These are phyloP conservation scores for Globisporangium spiculum DNA, from an alignment of 352 stramenopile species.

Conservation along the genomic window DNA sequence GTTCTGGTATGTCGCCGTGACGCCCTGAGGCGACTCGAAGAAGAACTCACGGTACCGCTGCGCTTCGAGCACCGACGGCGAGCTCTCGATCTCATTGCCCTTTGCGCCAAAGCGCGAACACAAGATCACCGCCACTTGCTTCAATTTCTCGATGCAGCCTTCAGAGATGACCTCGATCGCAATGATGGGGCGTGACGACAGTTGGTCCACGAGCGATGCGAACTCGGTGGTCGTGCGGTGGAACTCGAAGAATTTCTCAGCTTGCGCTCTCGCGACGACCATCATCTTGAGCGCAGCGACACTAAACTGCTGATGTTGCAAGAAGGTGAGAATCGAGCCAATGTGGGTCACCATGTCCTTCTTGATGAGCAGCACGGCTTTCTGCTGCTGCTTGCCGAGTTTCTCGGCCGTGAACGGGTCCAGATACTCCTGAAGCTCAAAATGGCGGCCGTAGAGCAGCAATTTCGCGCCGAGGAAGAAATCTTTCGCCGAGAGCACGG, in stretches of 20 bases:
- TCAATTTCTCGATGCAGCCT: conserved; percentile 65
- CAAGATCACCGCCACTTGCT: conserved; percentile 47
- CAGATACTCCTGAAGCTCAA: conserved; percentile 84
- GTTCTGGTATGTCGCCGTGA: conserved; percentile 79
- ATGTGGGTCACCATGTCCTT: conserved; percentile 43
- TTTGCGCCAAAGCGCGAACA: conserved; percentile 40
- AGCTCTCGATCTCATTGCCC: conserved; percentile 45
- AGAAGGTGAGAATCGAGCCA: conserved; percentile 46
- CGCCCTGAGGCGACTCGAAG: conserved; percentile 46
- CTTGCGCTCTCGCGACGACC: conserved; percentile 37
- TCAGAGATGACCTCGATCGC: conserved; percentile 76
- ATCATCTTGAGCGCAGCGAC: conserved; percentile 83
- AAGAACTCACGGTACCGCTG: conserved; percentile 63
- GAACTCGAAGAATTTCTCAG: conserved; percentile 56
- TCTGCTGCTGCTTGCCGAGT: conserved; percentile 67
- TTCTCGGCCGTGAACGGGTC: conserved; percentile 74
- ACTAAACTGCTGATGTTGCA: conserved; percentile 68
- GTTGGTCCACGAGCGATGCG: conserved; percentile 32
- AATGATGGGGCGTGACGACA: conserved; percentile 41
- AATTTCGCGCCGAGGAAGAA: conserved; percentile 85
- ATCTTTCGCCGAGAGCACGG: conserved; percentile 59
- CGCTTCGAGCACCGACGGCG: conserved; percentile 46
- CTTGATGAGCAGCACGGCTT: conserved; percentile 68
- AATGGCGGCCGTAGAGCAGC: conserved; percentile 74
- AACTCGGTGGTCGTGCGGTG: conserved; percentile 34